Evolutionary conservation across 1,139 yeast genomes (phyloP).

Genomic region (Nakaseomyces uthaithaninus): DNA sequence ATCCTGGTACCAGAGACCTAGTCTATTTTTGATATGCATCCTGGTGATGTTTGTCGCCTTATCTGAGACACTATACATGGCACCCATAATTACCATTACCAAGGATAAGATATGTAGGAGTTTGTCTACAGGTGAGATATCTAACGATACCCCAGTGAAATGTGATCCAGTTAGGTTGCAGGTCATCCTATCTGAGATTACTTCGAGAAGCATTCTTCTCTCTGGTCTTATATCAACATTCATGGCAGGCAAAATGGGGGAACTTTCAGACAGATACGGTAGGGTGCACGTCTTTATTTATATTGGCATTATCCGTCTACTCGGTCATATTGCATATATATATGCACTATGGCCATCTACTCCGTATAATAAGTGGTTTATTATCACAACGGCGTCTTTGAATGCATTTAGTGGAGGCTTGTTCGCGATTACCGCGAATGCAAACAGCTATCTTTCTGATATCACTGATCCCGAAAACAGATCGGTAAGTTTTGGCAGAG

Average conservation of each 20-base stretch:
- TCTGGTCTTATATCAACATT: constrained; percentile 17
- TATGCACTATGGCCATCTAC: constrained; percentile 13
- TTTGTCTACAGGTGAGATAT: constrained; percentile 6
- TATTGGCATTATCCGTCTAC: constrained; percentile 12
- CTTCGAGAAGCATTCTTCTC: constrained; percentile 12
- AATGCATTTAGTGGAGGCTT: constrained; percentile 38
- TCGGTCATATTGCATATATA: constrained; percentile 12
- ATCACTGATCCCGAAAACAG: constrained; percentile 46
- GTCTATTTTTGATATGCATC: constrained; percentile 24
- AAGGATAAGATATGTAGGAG: constrained; percentile 25
- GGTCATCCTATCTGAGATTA: constrained; percentile 13
- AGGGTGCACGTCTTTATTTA: constrained; percentile 21
- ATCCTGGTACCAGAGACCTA: constrained; percentile 24
- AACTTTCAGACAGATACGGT: constrained; percentile 23
- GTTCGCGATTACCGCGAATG: constrained; percentile 40
- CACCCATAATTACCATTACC: constrained; percentile 25
- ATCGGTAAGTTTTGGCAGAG: constrained; percentile 43
- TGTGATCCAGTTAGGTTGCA: constrained; percentile 32
- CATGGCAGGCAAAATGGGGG: constrained; percentile 22
- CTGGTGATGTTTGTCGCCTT: constrained; percentile 19
- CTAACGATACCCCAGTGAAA: constrained; percentile 5
- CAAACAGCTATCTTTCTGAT: constrained; percentile 51
- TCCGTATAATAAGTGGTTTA: constrained; percentile 12
- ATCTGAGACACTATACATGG: constrained; percentile 17
- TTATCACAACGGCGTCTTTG: constrained; percentile 11